Evolutionary conservation across 441 rosid genomes (phyloP).

Genomic region (Gossypium gossypioides): DNA sequence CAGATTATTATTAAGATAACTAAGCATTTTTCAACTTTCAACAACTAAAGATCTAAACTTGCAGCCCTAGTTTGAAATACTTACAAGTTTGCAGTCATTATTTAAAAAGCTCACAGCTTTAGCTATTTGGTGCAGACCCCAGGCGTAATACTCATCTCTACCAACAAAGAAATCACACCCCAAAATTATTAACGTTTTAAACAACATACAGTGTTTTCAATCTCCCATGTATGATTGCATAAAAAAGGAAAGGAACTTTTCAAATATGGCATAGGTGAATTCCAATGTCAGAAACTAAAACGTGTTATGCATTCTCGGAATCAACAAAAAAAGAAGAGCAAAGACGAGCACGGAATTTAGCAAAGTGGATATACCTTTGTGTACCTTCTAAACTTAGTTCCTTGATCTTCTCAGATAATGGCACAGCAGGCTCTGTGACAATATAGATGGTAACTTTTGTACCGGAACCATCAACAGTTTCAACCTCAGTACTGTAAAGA

Average conservation of each 20-base stretch:
- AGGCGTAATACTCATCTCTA: conserved; percentile 91
- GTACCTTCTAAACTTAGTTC: conserved; percentile 84
- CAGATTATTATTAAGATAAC: neutral
- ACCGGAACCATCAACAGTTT: conserved; percentile 56
- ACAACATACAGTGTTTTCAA: neutral
- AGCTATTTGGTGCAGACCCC: conserved; percentile 88
- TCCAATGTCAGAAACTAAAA: neutral
- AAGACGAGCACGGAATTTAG: neutral
- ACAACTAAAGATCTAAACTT: neutral
- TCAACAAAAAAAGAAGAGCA: neutral
- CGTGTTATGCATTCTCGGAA: neutral
- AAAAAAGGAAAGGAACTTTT: neutral
- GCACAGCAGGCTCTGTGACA: conserved; percentile 95
- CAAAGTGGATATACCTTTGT: conserved; percentile 52
- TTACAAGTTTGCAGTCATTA: conserved; percentile 94
- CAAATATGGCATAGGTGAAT: neutral
- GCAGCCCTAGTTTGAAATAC: conserved; percentile 19
- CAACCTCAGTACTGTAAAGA: conserved; percentile 89
- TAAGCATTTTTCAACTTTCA: neutral
- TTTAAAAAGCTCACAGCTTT: conserved; percentile 98
- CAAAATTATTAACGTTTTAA: neutral
- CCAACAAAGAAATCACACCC: conserved; percentile 13
- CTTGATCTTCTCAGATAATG: conserved; percentile 78
- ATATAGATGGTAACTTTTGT: conserved; percentile 74
- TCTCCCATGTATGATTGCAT: neutral